Evolutionary conservation across 1,284 basidiomycete genomes (phyloP), one percentile per base, ranked within the genome.

Genomic region (Apiotrichum domesticum): DNA sequence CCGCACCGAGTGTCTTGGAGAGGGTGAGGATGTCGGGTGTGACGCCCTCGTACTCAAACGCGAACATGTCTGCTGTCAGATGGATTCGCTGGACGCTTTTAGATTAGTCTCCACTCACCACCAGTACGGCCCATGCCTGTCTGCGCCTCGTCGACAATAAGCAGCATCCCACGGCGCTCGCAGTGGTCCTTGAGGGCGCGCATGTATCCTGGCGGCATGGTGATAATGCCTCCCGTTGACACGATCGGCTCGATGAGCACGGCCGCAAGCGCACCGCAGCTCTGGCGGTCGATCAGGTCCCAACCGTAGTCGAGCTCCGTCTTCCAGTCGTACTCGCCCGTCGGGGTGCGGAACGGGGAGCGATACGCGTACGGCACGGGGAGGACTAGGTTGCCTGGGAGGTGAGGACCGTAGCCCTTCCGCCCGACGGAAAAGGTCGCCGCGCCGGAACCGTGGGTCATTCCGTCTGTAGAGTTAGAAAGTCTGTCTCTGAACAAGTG

Each of bases 1-100:
- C 92, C 70, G 94, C 94, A 39, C 91, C 93, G 21, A 97, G 80
- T 14, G 93, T 93, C 84, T 96, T 96, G 29, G 92, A 92, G 55
- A 90, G 85, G 34, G 86, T 78, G 76, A 95, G 77, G 57, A 96
- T 86, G 71, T 96, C 91, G 3, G 91, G 91, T 42, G 81, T 79
- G 45, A 95, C 87, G 3, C 84, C 84, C 55, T 87, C 87, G 67
- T 88, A 83, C 74, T 91, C 84, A 54, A 87, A 82, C 15, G 84
- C 83, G 43, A 69, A 71, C 65, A 71, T 66, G 50, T 66, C 68
- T 67, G 54, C 5, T 1, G 41, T 59, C 46, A 56, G 44, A 15
- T 6, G 3, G 46, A 14, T 8, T 8, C 15, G 21, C 14, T n/a
- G 32, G 13, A 11, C n/a, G 1, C 29, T 8, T 14, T 11, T 9